phyloP scores from a whole-genome alignment of 176 grass and related monocot genomes.

The Zoysia japonica region DNA sequence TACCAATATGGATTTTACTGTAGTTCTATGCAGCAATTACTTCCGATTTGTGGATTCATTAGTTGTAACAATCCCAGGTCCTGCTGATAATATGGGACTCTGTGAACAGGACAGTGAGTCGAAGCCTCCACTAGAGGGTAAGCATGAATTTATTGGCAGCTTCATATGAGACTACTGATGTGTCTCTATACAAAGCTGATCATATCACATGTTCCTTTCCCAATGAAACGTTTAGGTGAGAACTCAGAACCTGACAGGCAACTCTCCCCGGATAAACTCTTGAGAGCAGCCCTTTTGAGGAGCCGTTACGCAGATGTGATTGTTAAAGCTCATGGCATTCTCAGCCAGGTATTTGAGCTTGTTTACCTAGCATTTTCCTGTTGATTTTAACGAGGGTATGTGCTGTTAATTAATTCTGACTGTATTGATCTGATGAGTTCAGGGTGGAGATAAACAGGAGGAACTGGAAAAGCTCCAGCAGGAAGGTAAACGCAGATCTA shows the following conservation, averaged over 20 bases:
- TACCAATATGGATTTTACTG: not conserved
- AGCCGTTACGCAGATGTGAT: slow-evolving; percentile 86
- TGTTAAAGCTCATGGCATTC: slow-evolving; percentile 77
- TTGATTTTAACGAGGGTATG: not conserved
- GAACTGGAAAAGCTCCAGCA: slow-evolving; percentile 87
- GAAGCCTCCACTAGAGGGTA: slow-evolving; percentile 77
- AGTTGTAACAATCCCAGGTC: slow-evolving; percentile 48
- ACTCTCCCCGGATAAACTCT: slow-evolving; percentile 74
- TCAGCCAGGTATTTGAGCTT: slow-evolving; percentile 61
- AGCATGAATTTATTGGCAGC: slow-evolving; percentile 75
- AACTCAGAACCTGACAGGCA: slow-evolving; percentile 59
- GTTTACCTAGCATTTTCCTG: not conserved
- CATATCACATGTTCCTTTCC: slow-evolving; percentile 66
- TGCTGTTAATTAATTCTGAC: not conserved
- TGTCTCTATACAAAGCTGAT: slow-evolving; percentile 47
- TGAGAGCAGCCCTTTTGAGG: slow-evolving; percentile 78
- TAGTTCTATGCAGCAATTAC: not conserved
- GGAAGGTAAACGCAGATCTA: slow-evolving; percentile 66
- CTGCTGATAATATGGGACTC: slow-evolving; percentile 43
- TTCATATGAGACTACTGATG: slow-evolving; percentile 42
- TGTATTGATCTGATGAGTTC: slow-evolving; percentile 21
- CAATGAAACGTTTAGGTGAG: slow-evolving; percentile 76
- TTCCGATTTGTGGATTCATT: not conserved
- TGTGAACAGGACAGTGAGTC: slow-evolving; percentile 59
- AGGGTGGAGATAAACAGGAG: slow-evolving; percentile 81